These are phyloP conservation scores for Aeschynomene evenia DNA, from an alignment of 306 rosid genomes.

Conservation along the genomic window DNA sequence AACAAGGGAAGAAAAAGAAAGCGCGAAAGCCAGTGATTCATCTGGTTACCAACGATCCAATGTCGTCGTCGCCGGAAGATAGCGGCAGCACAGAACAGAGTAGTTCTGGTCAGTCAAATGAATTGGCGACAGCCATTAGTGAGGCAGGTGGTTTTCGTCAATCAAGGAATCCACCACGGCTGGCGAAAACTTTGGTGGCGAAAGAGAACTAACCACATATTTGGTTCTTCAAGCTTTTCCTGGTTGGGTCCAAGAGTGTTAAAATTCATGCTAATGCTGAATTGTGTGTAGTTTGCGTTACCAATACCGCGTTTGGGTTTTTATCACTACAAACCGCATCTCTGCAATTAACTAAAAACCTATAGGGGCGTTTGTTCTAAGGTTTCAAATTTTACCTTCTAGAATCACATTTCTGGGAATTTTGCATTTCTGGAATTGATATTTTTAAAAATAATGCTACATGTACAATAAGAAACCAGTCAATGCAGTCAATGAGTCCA, in stretches of 20 bases:
- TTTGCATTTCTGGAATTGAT: too few species aligned
- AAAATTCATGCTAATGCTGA: constrained; percentile 17
- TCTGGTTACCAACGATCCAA: constrained; percentile 44
- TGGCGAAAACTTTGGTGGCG: neutral
- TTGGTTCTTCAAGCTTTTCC: neutral
- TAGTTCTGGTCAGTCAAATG: constrained; percentile 18
- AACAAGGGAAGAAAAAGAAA: constrained; percentile 48
- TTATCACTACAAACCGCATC: neutral
- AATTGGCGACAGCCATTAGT: constrained; percentile 15
- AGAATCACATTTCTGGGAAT: too few species aligned
- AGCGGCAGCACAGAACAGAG: constrained; percentile 10
- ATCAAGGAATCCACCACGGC: constrained; percentile 18
- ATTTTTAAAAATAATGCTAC: too few species aligned
- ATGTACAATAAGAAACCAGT: too few species aligned
- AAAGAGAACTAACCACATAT: constrained; percentile 13
- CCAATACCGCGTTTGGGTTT: neutral
- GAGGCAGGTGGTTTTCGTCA: constrained; percentile 24
- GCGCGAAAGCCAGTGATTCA: constrained; percentile 45
- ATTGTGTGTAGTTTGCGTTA: neutral
- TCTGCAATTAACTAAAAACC: neutral
- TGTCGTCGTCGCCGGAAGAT: constrained; percentile 43
- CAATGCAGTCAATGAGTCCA: too few species aligned
- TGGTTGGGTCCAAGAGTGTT: constrained; percentile 4
- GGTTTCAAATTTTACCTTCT: too few species aligned
- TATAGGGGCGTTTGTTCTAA: too few species aligned